Percentiles rank a stretch among this genome's conserved stretches.
Evolutionary conservation across 345 rosid genomes (phyloP).

Genomic region (Euphorbia tirucalli): DNA sequence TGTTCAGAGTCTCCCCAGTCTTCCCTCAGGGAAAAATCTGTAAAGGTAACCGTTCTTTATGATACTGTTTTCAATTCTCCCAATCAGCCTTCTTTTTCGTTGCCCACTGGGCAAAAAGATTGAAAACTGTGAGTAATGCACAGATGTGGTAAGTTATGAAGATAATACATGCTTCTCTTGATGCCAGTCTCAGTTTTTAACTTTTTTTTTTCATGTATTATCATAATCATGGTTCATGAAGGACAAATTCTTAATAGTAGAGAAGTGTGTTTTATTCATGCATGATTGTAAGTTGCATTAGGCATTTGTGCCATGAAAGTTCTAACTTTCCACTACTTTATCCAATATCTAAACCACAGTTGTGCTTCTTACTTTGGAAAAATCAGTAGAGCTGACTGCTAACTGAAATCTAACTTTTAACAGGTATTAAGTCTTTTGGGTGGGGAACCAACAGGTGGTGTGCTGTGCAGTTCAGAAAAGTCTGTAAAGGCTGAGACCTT

Average conservation of each 20-base stretch:
- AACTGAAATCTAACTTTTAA: constrained; percentile 2
- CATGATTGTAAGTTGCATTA: neutral
- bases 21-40: constrained; percentile 87
- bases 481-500: constrained; percentile 42
- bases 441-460: constrained; percentile 45
- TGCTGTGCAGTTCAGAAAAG: constrained; percentile 41
- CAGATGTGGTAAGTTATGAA: neutral
- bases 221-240: neutral
- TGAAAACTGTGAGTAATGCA: neutral
- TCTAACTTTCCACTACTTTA: neutral
- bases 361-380: neutral
- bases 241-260: neutral
- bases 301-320: neutral
- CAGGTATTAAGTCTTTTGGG: constrained; percentile 81
- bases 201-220: neutral
- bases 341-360: neutral
- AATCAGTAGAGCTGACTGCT: neutral
- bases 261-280: neutral
- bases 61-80: neutral
- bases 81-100: neutral
- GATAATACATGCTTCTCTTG: neutral
- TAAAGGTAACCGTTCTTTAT: constrained; percentile 44
- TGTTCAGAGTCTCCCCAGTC: constrained; percentile 88
- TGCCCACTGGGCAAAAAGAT: neutral
- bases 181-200: neutral